Conservation (phyloP, 768 basidiomycete species). For the Russula brevipes region DNA sequence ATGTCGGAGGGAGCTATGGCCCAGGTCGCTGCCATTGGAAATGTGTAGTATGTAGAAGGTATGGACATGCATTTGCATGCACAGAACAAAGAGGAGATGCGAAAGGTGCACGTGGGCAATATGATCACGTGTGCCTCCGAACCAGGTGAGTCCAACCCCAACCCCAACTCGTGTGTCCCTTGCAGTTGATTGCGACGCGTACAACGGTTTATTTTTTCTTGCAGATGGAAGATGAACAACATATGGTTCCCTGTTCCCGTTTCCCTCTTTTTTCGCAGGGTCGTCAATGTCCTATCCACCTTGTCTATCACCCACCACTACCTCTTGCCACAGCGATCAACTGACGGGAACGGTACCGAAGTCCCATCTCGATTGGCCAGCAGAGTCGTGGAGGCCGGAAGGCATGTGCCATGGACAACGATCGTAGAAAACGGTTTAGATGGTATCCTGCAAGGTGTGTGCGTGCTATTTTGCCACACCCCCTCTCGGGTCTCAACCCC, state of each 20-base stretch:
- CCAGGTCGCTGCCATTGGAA: no score
- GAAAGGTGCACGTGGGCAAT: no score
- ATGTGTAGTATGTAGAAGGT: no score
- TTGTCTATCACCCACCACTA: slow-evolving; percentile 69
- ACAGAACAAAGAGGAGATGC: no score
- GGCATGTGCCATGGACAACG: neutral
- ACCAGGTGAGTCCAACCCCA: no score
- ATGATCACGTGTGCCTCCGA: no score
- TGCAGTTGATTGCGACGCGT: no score
- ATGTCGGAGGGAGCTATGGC: no score
- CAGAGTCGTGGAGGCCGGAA: neutral
- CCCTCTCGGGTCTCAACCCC: neutral
- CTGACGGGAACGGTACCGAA: slow-evolving; percentile 13
- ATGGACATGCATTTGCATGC: no score
- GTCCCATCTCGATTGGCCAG: neutral
- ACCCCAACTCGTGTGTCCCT: no score
- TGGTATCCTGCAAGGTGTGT: slow-evolving; percentile 9
- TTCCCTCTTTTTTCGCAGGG: slow-evolving; percentile 53
- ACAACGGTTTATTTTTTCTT: neutral
- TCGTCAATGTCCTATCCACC: slow-evolving; percentile 63
- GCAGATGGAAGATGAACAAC: slow-evolving; percentile 38
- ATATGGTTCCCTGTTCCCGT: slow-evolving; percentile 55
- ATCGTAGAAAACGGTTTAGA: slow-evolving; percentile 2
- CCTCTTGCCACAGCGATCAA: slow-evolving; percentile 33
- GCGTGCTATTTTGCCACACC: neutral